Conservation (phyloP, 352 stramenopile species). For the Pythium guiyangense region DNA sequence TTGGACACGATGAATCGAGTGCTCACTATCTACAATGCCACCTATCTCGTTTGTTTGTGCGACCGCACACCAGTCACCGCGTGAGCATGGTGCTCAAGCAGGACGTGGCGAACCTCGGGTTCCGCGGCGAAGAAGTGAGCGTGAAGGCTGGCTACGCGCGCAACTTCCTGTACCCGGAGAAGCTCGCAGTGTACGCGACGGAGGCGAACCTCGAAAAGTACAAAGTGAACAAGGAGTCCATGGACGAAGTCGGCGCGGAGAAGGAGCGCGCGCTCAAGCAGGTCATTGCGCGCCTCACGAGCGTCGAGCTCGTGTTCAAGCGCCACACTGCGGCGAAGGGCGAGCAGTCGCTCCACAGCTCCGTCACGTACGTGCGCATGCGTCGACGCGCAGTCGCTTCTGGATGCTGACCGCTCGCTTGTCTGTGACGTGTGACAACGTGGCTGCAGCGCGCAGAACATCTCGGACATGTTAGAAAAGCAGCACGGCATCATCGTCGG, state of each 20-base stretch:
- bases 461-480: slow-evolving; percentile 84
- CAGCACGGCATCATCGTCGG: slow-evolving; percentile 79
- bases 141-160: slow-evolving; percentile 93
- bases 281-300: slow-evolving; percentile 55
- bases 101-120: slow-evolving; percentile 79
- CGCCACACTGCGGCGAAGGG: slow-evolving; percentile 63
- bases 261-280: slow-evolving; percentile 33
- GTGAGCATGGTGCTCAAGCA: slow-evolving; percentile 86
- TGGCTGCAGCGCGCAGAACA: slow-evolving; percentile 57
- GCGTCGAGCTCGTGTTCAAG: slow-evolving; percentile 72
- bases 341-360: slow-evolving; percentile 60
- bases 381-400: not conserved
- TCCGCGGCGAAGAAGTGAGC: slow-evolving; percentile 87
- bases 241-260: slow-evolving; percentile 16
- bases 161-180: slow-evolving; percentile 93
- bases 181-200: slow-evolving; percentile 93
- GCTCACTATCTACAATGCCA: not conserved
- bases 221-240: slow-evolving; percentile 50
- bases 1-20: not conserved
- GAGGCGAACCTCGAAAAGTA: slow-evolving; percentile 85
- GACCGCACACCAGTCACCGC: slow-evolving; percentile 43
- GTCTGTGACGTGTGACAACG: not conserved
- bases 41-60: not conserved
- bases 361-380: slow-evolving; percentile 39
- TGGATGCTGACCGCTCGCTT: not conserved